phyloP scores from a whole-genome alignment of 1,284 basidiomycete species.

The Ceratobasidium sp. region DNA sequence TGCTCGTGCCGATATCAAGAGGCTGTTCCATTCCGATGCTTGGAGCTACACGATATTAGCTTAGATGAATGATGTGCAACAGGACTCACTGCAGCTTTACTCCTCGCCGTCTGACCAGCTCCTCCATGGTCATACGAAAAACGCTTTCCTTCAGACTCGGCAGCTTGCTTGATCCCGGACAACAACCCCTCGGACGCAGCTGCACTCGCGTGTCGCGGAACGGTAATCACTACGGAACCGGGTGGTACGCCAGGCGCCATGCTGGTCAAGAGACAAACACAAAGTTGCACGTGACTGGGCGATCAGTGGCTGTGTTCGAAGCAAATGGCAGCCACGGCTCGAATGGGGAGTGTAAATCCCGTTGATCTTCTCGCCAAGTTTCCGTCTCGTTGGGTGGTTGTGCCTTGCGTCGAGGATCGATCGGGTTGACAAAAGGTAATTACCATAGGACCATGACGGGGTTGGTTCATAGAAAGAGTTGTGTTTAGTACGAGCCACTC shows the following conservation, averaged over 20 bases:
- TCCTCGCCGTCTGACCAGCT: constrained; percentile 7
- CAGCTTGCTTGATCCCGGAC: constrained; percentile 11
- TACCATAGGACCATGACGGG: too few species aligned
- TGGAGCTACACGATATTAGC: constrained; percentile 42
- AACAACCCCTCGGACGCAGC: constrained; percentile 15
- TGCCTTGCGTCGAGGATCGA: too few species aligned
- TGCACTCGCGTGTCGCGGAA: constrained; percentile 35
- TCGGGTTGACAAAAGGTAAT: too few species aligned
- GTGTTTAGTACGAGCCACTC: too few species aligned
- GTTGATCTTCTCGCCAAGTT: background rate
- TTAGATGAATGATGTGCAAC: background rate
- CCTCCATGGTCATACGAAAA: constrained; percentile 26
- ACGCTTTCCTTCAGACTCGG: constrained; percentile 19
- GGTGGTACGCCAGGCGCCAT: constrained; percentile 10
- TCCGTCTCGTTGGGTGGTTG: too few species aligned
- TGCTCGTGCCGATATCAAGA: constrained; percentile 75
- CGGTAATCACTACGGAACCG: constrained; percentile 16
- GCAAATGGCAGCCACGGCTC: background rate
- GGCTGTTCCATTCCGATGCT: constrained; percentile 83
- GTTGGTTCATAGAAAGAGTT: too few species aligned
- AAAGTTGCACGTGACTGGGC: background rate
- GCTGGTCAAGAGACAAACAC: background rate
- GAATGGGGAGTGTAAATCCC: background rate
- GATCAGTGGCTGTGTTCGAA: background rate
- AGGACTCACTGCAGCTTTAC: constrained; percentile 20